Evolutionary conservation across 768 basidiomycete genomes (phyloP).

Genomic region (Suillus sp.): DNA sequence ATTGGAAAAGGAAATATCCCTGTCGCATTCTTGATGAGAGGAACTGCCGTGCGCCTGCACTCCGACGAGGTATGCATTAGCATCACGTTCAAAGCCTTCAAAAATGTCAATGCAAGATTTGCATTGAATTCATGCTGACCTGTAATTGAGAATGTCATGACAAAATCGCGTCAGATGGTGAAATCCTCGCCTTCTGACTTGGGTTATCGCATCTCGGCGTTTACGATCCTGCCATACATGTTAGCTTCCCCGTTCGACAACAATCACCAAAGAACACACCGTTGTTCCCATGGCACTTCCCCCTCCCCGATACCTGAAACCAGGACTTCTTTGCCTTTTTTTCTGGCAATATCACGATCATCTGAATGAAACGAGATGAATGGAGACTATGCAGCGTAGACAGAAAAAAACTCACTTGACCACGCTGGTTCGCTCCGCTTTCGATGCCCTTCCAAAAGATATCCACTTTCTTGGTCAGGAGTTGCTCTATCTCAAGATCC

Average conservation of each 20-base stretch:
- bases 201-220: slow-evolving; percentile 76
- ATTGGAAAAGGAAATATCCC: slow-evolving; percentile 84
- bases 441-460: slow-evolving; percentile 79
- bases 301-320: slow-evolving; percentile 77
- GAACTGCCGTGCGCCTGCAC: slow-evolving; percentile 70
- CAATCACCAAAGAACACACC: slow-evolving; percentile 43
- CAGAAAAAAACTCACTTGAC: slow-evolving; percentile 52
- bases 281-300: slow-evolving; percentile 87
- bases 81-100: slow-evolving; percentile 69
- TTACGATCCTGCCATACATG: slow-evolving; percentile 60
- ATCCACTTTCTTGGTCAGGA: slow-evolving; percentile 77
- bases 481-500: slow-evolving; percentile 67
- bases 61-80: slow-evolving; percentile 80
- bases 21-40: slow-evolving; percentile 73
- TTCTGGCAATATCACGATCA: slow-evolving; percentile 75
- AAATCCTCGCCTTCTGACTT: slow-evolving; percentile 56
- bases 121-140: slow-evolving; percentile 55
- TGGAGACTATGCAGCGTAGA: background rate
- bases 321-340: slow-evolving; percentile 77
- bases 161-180: background rate
- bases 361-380: slow-evolving; percentile 34
- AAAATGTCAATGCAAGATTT: slow-evolving; percentile 61
- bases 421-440: slow-evolving; percentile 58
- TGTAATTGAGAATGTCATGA: slow-evolving; percentile 22
- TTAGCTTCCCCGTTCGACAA: background rate